Base-by-base conservation (phyloP, 2,329 filamentous ascomycete species). In the Ramichloridium luteum region DNA sequence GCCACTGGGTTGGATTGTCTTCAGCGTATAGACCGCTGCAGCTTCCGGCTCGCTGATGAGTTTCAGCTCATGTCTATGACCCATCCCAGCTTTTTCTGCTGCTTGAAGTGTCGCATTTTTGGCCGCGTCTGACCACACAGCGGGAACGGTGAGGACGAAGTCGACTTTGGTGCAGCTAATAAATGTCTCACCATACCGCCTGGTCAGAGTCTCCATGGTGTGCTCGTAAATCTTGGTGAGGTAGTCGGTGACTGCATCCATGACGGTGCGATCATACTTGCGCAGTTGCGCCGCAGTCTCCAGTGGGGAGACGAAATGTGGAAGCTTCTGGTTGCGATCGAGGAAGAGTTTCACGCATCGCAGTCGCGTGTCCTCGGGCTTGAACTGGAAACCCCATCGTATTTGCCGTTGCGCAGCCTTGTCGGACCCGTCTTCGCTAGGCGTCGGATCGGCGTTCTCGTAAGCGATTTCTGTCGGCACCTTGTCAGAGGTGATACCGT, bases 401-500 rank as follows among this genome's bases (percentile, higher is more conserved):
- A 63, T 56, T 6, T 36, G 27, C 3, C 56, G 40, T 4, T 60
- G 48, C 31, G 57, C 50, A 32, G 61, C 16, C 17, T 12, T 28
- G 25, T 38, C 30, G 18, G 28, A 27, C 25, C 39, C 26, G 6
- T 18, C 20, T 10, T 32, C 27, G 12, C 8, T 32, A 16, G 13
- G 16, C 5, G 18, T 11, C 16, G 26, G 26, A 18, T 23, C 29
- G 28, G 26, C 30, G 27, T 10, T 25, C 17, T 74, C 74, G 42
- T 79, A 77, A 32, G 62, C 58, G 35, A 86, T 77, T 54, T 86
- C 80, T 10, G 80, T 84, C 1, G 81, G 80, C 2, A 86, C 80
- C 62, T 88, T 88, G 62, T 88, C 80, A 20, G 79, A 84, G n/a
- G 81, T 85, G 58, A 86, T 83, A 47, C 80, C 80, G 50, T 86